These are phyloP conservation scores for Daedaleopsis sinensis DNA, from an alignment of 768 basidiomycete genomes.

Conservation along the genomic window DNA sequence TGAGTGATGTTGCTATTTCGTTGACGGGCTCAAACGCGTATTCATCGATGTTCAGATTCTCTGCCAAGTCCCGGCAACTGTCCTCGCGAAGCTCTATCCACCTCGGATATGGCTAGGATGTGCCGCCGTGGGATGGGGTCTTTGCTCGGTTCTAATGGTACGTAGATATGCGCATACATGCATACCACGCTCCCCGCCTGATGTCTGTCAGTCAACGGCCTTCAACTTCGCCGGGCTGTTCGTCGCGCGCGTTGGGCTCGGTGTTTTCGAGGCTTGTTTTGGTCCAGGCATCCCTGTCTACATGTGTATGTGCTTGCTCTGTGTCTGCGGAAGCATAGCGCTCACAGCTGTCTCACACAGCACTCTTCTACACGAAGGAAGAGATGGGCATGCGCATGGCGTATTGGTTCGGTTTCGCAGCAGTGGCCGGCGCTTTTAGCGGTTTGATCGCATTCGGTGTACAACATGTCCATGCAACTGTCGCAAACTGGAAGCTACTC, in stretches of 20 bases:
- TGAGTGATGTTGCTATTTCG: conserved; percentile 33
- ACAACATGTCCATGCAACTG: conserved; percentile 54
- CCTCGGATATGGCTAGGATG: conserved; percentile 70
- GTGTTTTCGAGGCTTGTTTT: conserved; percentile 78
- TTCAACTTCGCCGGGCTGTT: conserved; percentile 64
- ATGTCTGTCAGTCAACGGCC: conserved; percentile 50
- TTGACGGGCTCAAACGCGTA: not conserved
- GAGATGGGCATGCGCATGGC: conserved; percentile 79
- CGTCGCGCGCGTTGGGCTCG: conserved; percentile 59
- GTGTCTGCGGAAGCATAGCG: not conserved
- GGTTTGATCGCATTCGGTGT: conserved; percentile 84
- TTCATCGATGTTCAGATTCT: conserved; percentile 50
- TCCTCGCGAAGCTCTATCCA: conserved; percentile 67
- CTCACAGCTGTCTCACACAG: conserved; percentile 36
- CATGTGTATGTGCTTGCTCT: conserved; percentile 53
- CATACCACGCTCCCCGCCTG: not conserved
- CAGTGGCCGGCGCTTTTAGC: conserved; percentile 83
- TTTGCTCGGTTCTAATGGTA: conserved; percentile 75
- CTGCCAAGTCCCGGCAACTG: conserved; percentile 66
- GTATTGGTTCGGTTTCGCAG: conserved; percentile 85
- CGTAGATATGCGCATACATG: not conserved
- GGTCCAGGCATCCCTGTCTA: conserved; percentile 79
- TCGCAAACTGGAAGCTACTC: conserved; percentile 62
- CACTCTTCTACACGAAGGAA: conserved; percentile 74
- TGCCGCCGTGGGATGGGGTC: conserved; percentile 73